Conservation (phyloP, 2,329 filamentous ascomycete genomes). For the Aspergillus pseudoterreus region DNA sequence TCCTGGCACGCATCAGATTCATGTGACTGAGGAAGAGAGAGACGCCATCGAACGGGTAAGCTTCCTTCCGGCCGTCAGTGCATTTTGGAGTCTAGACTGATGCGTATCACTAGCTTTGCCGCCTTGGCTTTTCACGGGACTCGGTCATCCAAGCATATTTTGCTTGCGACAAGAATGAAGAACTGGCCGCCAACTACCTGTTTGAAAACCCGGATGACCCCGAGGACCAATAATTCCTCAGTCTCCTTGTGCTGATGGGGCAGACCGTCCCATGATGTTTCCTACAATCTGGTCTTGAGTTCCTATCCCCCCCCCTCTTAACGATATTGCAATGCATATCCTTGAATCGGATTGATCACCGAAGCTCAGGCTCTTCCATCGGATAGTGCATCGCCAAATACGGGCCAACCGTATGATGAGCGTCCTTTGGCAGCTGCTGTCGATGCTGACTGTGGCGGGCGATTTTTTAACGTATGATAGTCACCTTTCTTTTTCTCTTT, state of each 20-base stretch:
- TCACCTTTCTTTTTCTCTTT: conserved; percentile 6
- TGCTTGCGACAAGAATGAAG: conserved; percentile 98
- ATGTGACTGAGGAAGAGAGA: conserved; percentile 91
- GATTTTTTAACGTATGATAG: conserved; percentile 14
- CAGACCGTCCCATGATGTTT: not conserved
- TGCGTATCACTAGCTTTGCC: conserved; percentile 63
- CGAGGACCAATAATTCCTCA: conserved; percentile 29
- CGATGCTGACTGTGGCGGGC: conserved; percentile 8
- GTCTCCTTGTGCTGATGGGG: not conserved
- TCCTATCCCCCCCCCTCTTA: conserved; percentile 12
- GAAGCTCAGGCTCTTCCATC: not conserved
- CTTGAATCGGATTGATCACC: conserved; percentile 2
- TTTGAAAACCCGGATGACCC: conserved; percentile 95
- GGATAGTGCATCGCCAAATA: not conserved
- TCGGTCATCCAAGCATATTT: conserved; percentile 98
- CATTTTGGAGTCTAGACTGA: conserved; percentile 13
- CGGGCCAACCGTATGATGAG: not conserved
- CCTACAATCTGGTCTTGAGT: conserved; percentile 8
- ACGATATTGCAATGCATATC: conserved; percentile 15
- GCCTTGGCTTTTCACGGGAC: conserved; percentile 87
- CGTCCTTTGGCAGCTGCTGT: not conserved
- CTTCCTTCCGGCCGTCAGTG: conserved; percentile 15
- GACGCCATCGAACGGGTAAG: conserved; percentile 93
- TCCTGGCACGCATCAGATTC: conserved; percentile 82
- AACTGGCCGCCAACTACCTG: conserved; percentile 94